Conservation (phyloP, 306 rosid species). For the Senna siamea region DNA sequence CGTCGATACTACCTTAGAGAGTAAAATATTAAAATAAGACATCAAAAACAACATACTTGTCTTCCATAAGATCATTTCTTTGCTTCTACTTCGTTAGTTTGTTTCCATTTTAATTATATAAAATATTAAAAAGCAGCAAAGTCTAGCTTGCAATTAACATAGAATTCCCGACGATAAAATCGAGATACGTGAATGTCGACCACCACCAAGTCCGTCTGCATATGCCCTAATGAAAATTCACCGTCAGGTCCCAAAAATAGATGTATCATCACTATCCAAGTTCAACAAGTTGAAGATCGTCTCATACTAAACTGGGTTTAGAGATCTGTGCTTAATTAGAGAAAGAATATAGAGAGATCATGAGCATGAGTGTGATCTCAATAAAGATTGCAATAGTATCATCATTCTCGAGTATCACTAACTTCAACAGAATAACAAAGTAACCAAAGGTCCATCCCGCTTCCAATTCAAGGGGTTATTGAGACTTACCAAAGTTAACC, state of each 20-base stretch:
- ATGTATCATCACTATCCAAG: background rate
- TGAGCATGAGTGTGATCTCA: background rate
- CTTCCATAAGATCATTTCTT: no score
- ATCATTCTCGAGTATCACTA: constrained; percentile 39
- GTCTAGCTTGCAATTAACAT: background rate
- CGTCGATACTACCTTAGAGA: no score
- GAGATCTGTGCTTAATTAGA: background rate
- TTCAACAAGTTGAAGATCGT: background rate
- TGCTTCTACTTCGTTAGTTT: background rate
- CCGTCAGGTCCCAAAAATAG: background rate
- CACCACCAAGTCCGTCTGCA: background rate
- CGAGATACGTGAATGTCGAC: background rate
- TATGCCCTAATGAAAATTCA: background rate
- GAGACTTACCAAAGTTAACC: constrained; percentile 56
- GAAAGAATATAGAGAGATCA: background rate
- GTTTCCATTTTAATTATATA: background rate
- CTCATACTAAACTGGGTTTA: background rate
- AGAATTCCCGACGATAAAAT: background rate
- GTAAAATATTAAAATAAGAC: no score
- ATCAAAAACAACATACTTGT: no score
- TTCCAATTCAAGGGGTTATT: constrained; percentile 73
- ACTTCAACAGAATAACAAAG: constrained; percentile 45
- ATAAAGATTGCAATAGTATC: constrained; percentile 33
- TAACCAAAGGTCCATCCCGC: constrained; percentile 55
- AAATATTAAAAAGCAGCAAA: background rate